A percentile compares a stretch with the other conserved stretches of the same genome.
Evolutionary conservation across 495 filamentous ascomycete species (phyloP).

Genomic region (Penicillium arizonense): DNA sequence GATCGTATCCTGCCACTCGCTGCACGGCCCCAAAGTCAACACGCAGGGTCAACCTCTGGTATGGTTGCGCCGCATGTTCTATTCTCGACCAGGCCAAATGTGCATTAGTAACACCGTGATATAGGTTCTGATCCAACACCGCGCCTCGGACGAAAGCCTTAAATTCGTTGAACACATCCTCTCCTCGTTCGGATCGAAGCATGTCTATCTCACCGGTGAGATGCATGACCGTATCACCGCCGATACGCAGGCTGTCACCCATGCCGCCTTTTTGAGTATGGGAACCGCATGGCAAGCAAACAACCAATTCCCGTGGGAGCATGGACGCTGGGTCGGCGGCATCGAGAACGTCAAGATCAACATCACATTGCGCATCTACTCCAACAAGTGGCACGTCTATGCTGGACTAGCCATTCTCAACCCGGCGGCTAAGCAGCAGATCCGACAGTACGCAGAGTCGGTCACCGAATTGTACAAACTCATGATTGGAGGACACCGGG

Average conservation of each 20-base stretch:
- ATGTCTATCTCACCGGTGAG: constrained; percentile 80
- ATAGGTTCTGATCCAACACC: constrained; percentile 86
- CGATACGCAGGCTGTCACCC: constrained; percentile 96
- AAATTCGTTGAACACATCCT: constrained; percentile 76
- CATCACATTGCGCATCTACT: constrained; percentile 92
- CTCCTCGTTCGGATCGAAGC: constrained; percentile 74
- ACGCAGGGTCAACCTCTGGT: constrained; percentile 84
- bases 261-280: constrained; percentile 96
- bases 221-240: constrained; percentile 96
- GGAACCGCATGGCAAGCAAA: constrained; percentile 94
- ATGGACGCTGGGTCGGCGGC: constrained; percentile 86
- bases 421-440: constrained; percentile 85
- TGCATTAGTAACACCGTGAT: constrained; percentile 13
- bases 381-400: constrained; percentile 99
- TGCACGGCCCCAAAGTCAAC: constrained; percentile 91
- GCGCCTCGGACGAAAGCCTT: constrained; percentile 74
- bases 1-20: constrained; percentile 94
- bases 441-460: constrained; percentile 85
- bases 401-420: constrained; percentile 96
- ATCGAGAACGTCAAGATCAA: constrained; percentile 99
- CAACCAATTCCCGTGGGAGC: constrained; percentile 93
- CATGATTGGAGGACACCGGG: constrained; percentile 80
- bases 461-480: constrained; percentile 96
- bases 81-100: constrained; percentile 2
- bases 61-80: constrained; percentile 16